Base-by-base conservation (phyloP, 768 basidiomycete species). In the Tricholoma sp. region DNA sequence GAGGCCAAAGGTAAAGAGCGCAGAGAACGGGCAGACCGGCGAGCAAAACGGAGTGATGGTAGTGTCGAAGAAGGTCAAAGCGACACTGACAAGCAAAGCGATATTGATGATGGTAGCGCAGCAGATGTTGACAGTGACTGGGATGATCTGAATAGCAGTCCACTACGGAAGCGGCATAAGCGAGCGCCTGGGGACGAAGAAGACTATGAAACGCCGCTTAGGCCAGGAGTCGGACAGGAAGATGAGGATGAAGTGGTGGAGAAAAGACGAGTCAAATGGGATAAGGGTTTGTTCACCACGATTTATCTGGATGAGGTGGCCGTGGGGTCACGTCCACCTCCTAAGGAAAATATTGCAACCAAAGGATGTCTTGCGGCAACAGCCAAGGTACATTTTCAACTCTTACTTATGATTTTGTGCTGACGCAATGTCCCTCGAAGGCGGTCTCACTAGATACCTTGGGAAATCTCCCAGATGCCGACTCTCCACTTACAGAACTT, bases 141-240 rank as follows among this genome's bases (percentile, higher is more conserved):
- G 13, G 64, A 65, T 50, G 61, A 61, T 8, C 57, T 66, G 51
- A 56, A 58, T 52, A 36, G 37, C 57, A 60, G 58, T 44, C 59
- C 57, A 53, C 50, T 51, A 53, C 45, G 59, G 10, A 63, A 59
- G 53, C 70, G 68, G 58, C 88, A 91, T 70, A 70, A 67, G 52
- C 74, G 84, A 63, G 91, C 85, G 1, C 81, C 90, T 4, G 91
- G 91, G 2, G 91, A 94, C 24, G 89, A 91, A 28, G 90, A 86
- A 62, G 89, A 90, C 57, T 91, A 90, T 61, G 77, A 79, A 63
- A 88, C 87, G 10, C 89, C 89, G 2, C 73, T 78, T 45, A 72
- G 72, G 61, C 69, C 53, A 83, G 81, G 67, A 67, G 66, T 72
- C 17, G 68, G 71, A 52, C 66, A 78, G 39, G 75, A 66, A 31